Evolutionary conservation across 345 rosid genomes (phyloP).

Genomic region (Corchorus olitorius): DNA sequence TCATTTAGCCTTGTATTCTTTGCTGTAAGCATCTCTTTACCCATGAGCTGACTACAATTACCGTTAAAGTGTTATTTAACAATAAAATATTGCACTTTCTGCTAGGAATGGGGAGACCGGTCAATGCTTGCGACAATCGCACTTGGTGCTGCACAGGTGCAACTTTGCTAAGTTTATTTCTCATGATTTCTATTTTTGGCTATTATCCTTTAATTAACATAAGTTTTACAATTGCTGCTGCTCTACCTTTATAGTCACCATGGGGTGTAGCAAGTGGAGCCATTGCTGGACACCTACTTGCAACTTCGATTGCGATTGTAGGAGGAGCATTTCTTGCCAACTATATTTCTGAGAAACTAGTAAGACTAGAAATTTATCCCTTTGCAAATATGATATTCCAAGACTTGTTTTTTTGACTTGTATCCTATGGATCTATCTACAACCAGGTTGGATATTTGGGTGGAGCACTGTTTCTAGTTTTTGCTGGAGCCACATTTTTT

Average conservation of each 20-base stretch:
- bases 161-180: constrained; percentile 6
- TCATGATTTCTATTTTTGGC: neutral
- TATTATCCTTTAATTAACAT: neutral
- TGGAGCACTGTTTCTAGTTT: constrained; percentile 82
- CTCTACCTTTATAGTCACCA: constrained; percentile 60
- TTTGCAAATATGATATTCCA: neutral
- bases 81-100: constrained; percentile 11
- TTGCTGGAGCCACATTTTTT: constrained; percentile 84
- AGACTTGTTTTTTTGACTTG: neutral
- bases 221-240: neutral
- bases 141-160: constrained; percentile 95
- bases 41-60: neutral
- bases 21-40: constrained; percentile 64
- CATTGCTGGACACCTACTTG: constrained; percentile 88
- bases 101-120: constrained; percentile 99
- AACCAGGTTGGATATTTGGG: constrained; percentile 89
- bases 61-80: neutral
- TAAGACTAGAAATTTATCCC: constrained; percentile 29
- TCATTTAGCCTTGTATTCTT: constrained; percentile 96
- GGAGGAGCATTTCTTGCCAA: constrained; percentile 96
- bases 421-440: constrained; percentile 28
- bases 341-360: constrained; percentile 94
- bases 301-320: constrained; percentile 77
- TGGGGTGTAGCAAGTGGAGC: constrained; percentile 98
- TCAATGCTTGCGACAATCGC: constrained; percentile 99